phyloP scores from a whole-genome alignment of 2,329 filamentous ascomycete species.

The Pezicula carpinea region DNA sequence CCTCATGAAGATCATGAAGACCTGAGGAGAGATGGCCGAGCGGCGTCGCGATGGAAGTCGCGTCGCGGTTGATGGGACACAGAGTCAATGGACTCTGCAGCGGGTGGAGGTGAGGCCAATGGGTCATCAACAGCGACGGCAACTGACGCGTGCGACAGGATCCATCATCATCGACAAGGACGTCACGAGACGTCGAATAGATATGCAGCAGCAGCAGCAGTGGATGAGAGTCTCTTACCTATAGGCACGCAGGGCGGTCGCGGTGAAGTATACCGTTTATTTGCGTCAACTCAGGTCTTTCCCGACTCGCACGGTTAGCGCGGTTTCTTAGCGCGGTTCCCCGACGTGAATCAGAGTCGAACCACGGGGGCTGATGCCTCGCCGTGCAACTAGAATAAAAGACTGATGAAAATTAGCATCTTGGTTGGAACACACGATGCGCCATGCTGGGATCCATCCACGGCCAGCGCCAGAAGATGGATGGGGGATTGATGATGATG shows the following conservation, averaged over 20 bases:
- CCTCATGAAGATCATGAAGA: constrained; percentile 18
- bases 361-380: too few species aligned
- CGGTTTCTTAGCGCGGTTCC: too few species aligned
- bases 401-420: too few species aligned
- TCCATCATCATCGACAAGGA: constrained; percentile 14
- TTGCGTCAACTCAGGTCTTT: constrained; percentile 6
- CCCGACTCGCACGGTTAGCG: neutral
- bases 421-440: too few species aligned
- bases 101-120: constrained; percentile 13
- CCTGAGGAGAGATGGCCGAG: constrained; percentile 18
- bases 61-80: constrained; percentile 25
- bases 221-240: constrained; percentile 29
- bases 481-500: too few species aligned
- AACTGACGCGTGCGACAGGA: constrained; percentile 9
- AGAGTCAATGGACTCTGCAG: constrained; percentile 8
- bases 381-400: too few species aligned
- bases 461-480: too few species aligned
- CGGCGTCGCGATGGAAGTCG: constrained; percentile 26
- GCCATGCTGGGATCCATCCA: too few species aligned
- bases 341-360: too few species aligned
- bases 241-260: constrained; percentile 18
- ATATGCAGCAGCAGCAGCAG: constrained; percentile 12
- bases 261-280: constrained; percentile 10
- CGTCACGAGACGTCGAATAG: constrained; percentile 24
- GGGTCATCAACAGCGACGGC: constrained; percentile 15